Conservation (phyloP, 208 protist species). For the Entamoeba histolytica region DNA sequence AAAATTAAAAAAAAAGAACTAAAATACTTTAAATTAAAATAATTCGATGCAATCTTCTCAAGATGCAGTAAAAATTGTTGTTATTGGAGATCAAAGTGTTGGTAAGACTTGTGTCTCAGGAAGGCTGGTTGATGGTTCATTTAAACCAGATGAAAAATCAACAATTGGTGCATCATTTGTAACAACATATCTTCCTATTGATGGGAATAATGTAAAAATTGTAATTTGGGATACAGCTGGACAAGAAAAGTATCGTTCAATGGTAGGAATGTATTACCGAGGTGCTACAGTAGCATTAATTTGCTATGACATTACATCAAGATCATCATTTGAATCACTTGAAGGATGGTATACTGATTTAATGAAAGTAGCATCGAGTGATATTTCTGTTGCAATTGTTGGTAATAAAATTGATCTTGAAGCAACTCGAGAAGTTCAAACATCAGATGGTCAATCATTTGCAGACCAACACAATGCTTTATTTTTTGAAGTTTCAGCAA, state of each 20-base stretch:
- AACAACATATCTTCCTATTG: background rate
- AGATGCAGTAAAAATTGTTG: background rate
- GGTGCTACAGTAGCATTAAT: background rate
- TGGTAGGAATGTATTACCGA: slow-evolving; percentile 4
- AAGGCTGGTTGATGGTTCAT: background rate
- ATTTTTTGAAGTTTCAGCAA: slow-evolving; percentile 1
- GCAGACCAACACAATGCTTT: background rate
- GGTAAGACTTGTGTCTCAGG: background rate
- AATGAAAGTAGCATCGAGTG: background rate
- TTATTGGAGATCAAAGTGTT: background rate
- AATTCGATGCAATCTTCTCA: background rate
- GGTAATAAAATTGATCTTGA: background rate
- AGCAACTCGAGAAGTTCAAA: background rate
- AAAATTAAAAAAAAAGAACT: background rate
- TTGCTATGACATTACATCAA: background rate
- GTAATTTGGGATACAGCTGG: background rate
- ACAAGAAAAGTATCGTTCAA: background rate
- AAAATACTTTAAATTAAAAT: background rate
- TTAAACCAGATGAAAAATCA: background rate
- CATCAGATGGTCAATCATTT: background rate
- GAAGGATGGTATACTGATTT: slow-evolving; percentile 1
- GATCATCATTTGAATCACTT: background rate
- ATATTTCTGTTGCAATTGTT: slow-evolving; percentile 4
- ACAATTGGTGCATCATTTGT: background rate
- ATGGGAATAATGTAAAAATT: background rate